Percentiles rank a stretch among this genome's conserved stretches.
These are phyloP conservation scores for Aspergillus japonicus DNA, from an alignment of 2,329 filamentous ascomycete genomes.

Conservation along the genomic window DNA sequence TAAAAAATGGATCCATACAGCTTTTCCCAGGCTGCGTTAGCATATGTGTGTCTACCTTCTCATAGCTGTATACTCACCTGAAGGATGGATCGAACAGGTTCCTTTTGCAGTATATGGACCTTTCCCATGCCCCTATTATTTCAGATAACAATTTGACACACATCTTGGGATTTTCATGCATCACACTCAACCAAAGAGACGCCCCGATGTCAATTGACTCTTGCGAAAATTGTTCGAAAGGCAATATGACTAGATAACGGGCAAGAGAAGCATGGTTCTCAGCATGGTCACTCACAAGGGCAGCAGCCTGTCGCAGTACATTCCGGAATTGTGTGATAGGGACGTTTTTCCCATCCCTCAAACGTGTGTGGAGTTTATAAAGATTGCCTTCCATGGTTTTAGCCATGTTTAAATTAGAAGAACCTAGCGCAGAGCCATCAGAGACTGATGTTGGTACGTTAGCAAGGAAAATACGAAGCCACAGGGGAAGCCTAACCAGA, in stretches of 20 bases:
- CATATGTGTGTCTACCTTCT: slow-evolving; percentile 3
- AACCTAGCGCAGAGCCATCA: slow-evolving; percentile 8
- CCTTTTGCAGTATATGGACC: slow-evolving; percentile 70
- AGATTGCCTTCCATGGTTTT: slow-evolving; percentile 59
- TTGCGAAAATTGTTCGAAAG: slow-evolving; percentile 89
- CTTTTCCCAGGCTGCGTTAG: slow-evolving; percentile 33
- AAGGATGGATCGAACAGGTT: slow-evolving; percentile 78
- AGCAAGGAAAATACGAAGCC: slow-evolving; percentile 2
- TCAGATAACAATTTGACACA: slow-evolving; percentile 83
- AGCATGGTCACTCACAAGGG: slow-evolving; percentile 75
- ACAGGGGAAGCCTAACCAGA: slow-evolving; percentile 16
- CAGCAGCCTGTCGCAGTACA: slow-evolving; percentile 78
- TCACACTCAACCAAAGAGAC: slow-evolving; percentile 93
- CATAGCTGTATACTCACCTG: slow-evolving; percentile 48
- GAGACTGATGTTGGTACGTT: slow-evolving; percentile 10
- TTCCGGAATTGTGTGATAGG: slow-evolving; percentile 74
- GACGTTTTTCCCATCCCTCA: slow-evolving; percentile 67
- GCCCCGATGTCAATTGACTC: slow-evolving; percentile 94
- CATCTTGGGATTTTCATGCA: slow-evolving; percentile 89
- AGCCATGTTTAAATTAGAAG: slow-evolving; percentile 26
- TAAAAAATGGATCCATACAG: slow-evolving; percentile 83
- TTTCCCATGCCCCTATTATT: slow-evolving; percentile 88
- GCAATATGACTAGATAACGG: slow-evolving; percentile 86
- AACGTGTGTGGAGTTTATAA: slow-evolving; percentile 68
- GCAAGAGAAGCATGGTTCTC: slow-evolving; percentile 75